Base-by-base conservation (phyloP, 179 eudicot genomes). In the Silene noctiflora region DNA sequence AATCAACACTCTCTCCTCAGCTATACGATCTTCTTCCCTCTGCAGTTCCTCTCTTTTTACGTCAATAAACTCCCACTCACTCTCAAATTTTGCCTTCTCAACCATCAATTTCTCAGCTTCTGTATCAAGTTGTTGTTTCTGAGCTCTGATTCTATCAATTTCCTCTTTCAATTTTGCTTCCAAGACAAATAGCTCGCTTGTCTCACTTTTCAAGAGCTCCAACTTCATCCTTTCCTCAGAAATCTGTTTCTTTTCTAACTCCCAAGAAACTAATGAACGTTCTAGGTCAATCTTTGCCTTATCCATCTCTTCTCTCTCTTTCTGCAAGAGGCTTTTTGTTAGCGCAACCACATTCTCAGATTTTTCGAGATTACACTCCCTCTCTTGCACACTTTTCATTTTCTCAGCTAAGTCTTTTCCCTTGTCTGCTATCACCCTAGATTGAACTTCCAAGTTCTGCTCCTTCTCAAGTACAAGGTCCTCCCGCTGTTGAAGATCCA, bases 21-120 rank as follows among this genome's bases (percentile, higher is more conserved):
- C 90, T 75, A 93, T 81, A 73, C 84, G 87, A 67, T 89, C 95
- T 71, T 88, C 91, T 73, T 91, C 97, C 75, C 86, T 89, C 55
- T 71, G 79, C 31, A 95, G 76, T 77, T 93, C 97, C 71, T 80
- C 90, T 76, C 96, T 86, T 86, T 93, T 95, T 83, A 88, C 99
- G 77, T 95, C 97, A 75, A 95, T 93, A 60, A 80, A 61, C 67
- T 95, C 95, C 97, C 97, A 95, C 73, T 95, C 95, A 69, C 87
- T 80, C 84, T 95, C 97, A 71, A 95, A 93, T 46, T 91, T 91
- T 35, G 90, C 88, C 84, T 95, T 93, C 81, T 86, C 93, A 35
- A 80, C 79, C 85, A 88, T 91, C 82, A 93, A 70, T 76, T 85
- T 87, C 72, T 95, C 95, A 72, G 94, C 93, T 74, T 91, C 91